Conservation (phyloP, 768 basidiomycete species). For the Arthromyces matolae region DNA sequence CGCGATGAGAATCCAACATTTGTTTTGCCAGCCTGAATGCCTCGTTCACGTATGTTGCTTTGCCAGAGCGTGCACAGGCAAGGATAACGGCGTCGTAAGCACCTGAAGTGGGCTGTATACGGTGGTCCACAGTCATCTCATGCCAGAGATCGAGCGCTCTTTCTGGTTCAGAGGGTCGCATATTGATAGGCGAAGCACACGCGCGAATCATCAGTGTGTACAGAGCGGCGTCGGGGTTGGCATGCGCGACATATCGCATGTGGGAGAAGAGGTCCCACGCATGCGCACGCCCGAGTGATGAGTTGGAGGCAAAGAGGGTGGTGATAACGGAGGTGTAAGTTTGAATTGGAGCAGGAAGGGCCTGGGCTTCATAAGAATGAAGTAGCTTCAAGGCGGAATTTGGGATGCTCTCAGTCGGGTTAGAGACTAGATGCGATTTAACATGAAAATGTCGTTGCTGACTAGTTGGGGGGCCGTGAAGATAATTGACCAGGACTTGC, state of each 20-base stretch:
- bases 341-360: constrained; percentile 61
- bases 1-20: constrained; percentile 79
- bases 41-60: constrained; percentile 66
- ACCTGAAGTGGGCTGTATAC: constrained; percentile 56
- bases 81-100: constrained; percentile 83
- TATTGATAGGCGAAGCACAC: constrained; percentile 56
- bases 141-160: constrained; percentile 90
- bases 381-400: constrained; percentile 62
- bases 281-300: constrained; percentile 58
- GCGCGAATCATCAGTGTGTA: constrained; percentile 88
- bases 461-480: constrained; percentile 43
- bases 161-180: constrained; percentile 71
- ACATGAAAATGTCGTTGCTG: constrained; percentile 70
- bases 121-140: constrained; percentile 81
- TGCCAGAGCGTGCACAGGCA: constrained; percentile 69
- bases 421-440: constrained; percentile 56
- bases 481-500: constrained; percentile 35
- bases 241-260: constrained; percentile 94
- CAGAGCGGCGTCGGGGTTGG: constrained; percentile 63
- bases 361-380: constrained; percentile 66
- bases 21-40: constrained; percentile 80
- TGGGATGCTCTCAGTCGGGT: constrained; percentile 48
- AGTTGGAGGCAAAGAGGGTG: constrained; percentile 48
- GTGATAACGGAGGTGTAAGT: constrained; percentile 72
- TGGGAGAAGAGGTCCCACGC: constrained; percentile 95